phyloP scores from a whole-genome alignment of 2,329 filamentous ascomycete species.

The Fusarium gaditjirri region DNA sequence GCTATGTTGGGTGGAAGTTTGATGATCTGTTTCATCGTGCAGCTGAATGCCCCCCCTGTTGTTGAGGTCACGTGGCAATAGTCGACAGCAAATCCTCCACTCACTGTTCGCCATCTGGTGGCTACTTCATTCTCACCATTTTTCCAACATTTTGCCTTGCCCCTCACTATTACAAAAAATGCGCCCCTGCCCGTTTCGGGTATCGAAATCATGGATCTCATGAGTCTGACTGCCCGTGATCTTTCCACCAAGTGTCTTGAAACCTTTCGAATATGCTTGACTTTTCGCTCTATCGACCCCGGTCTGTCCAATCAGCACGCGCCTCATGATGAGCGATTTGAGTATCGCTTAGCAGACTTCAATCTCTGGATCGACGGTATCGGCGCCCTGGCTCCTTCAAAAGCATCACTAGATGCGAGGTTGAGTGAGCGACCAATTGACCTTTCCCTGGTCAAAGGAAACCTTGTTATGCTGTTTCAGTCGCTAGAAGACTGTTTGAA shows the following conservation, averaged over 20 bases:
- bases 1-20: background rate
- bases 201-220: fast-evolving
- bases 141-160: no score
- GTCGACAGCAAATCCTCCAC: background rate
- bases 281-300: fast-evolving
- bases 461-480: background rate
- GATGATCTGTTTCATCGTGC: no score
- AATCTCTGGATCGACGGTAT: background rate
- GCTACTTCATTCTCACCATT: no score
- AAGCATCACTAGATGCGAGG: background rate
- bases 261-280: background rate
- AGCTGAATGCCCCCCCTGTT: background rate
- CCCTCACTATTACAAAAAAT: no score
- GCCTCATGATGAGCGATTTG: background rate
- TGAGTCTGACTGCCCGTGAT: background rate
- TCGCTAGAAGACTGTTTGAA: fast-evolving
- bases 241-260: background rate
- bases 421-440: background rate
- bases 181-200: fast-evolving
- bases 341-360: background rate
- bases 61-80: background rate
- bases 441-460: background rate
- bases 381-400: background rate
- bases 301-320: fast-evolving
- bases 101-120: fast-evolving